phyloP scores from a whole-genome alignment of 2,329 filamentous ascomycete genomes.

The Pyricularia pennisetigena region DNA sequence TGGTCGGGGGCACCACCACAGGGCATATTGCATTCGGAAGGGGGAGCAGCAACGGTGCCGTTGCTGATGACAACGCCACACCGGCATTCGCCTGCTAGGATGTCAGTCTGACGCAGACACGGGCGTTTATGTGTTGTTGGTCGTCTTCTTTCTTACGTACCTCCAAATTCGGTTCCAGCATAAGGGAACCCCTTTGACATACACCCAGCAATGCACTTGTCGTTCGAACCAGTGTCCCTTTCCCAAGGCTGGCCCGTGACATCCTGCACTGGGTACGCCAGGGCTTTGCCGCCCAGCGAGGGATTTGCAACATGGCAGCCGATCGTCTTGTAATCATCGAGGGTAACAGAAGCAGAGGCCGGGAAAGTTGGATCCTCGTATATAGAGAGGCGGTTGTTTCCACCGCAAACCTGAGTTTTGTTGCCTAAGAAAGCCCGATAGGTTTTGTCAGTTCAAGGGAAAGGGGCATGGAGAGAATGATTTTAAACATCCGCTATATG shows the following conservation, averaged over 20 bases:
- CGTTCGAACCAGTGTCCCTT: slow-evolving; percentile 26
- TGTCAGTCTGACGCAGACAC: slow-evolving; percentile 7
- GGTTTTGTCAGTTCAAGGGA: background rate
- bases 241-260: slow-evolving; percentile 16
- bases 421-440: background rate
- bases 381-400: slow-evolving; percentile 34
- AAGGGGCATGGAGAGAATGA: background rate
- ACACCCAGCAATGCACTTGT: slow-evolving; percentile 32
- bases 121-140: no score
- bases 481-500: background rate
- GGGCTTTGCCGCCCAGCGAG: slow-evolving; percentile 26
- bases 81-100: slow-evolving; percentile 30
- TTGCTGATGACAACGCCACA: slow-evolving; percentile 44
- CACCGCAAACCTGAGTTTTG: slow-evolving; percentile 33
- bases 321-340: slow-evolving; percentile 44
- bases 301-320: slow-evolving; percentile 49
- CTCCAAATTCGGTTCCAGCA: slow-evolving; percentile 36
- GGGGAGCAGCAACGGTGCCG: slow-evolving; percentile 24
- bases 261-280: slow-evolving; percentile 31
- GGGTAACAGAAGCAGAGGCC: slow-evolving; percentile 31
- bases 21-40: slow-evolving; percentile 34
- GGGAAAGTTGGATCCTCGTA: slow-evolving; percentile 39
- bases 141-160: slow-evolving; percentile 10
- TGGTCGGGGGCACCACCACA: slow-evolving; percentile 37
- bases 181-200: slow-evolving; percentile 32